Evolutionary conservation across 306 rosid species (phyloP).

Genomic region (Oemleria cerasiformis): DNA sequence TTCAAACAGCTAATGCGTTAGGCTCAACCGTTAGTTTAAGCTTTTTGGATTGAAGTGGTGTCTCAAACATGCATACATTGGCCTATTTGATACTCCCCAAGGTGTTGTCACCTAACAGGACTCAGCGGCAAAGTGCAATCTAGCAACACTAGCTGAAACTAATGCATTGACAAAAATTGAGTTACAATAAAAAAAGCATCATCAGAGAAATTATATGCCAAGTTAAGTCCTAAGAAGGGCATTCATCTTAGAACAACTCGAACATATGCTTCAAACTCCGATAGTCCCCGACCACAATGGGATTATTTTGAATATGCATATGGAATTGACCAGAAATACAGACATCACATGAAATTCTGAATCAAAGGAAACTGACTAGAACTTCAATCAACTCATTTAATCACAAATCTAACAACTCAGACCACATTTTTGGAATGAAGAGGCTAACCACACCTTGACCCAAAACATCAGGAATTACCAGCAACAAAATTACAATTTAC

Average conservation of each 20-base stretch:
- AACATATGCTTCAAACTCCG: background rate
- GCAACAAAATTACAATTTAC: background rate
- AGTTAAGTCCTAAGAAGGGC: background rate
- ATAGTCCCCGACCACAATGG: background rate
- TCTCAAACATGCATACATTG: background rate
- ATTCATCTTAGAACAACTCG: background rate
- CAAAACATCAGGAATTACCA: background rate
- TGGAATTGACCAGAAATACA: background rate
- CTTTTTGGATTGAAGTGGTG: background rate
- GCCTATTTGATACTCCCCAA: background rate
- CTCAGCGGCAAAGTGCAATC: background rate
- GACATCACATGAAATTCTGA: constrained; percentile 1
- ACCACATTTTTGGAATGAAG: background rate
- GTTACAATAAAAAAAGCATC: background rate
- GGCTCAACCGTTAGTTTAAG: background rate
- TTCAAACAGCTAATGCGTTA: background rate
- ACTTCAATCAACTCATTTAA: background rate
- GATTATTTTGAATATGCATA: background rate
- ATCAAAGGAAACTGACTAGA: background rate
- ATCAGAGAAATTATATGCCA: background rate
- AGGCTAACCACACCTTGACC: background rate
- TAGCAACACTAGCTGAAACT: background rate
- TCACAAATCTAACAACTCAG: background rate
- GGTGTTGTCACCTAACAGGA: background rate
- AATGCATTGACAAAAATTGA: background rate